Conservation (phyloP, 2,329 filamentous ascomycete genomes). For the Macrophomina pseudophaseolina region DNA sequence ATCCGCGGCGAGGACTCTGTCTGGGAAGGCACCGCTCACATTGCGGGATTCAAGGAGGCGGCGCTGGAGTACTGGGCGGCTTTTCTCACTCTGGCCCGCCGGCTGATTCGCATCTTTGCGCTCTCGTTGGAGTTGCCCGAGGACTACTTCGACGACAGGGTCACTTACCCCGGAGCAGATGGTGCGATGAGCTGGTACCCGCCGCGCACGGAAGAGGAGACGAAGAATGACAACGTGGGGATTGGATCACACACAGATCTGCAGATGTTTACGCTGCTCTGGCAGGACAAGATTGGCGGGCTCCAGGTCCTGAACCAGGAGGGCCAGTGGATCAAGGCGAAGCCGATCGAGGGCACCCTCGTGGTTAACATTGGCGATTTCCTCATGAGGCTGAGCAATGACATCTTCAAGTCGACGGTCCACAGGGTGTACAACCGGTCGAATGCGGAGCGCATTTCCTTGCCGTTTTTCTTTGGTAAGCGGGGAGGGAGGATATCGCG, state of each 20-base stretch:
- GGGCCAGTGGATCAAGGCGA: neutral
- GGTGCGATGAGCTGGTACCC: slow-evolving; percentile 53
- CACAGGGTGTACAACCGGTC: slow-evolving; percentile 43
- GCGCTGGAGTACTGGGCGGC: slow-evolving; percentile 1
- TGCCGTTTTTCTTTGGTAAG: slow-evolving; percentile 61
- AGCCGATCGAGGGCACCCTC: slow-evolving; percentile 1
- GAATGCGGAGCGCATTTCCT: slow-evolving; percentile 53
- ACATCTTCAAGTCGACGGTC: slow-evolving; percentile 57
- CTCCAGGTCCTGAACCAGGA: slow-evolving; percentile 10
- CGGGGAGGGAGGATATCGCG: neutral
- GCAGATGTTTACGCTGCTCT: slow-evolving; percentile 57
- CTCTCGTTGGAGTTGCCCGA: slow-evolving; percentile 49
- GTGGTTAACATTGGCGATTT: slow-evolving; percentile 46
- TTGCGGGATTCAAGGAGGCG: neutral
- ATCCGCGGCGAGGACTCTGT: slow-evolving; percentile 8
- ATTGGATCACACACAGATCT: slow-evolving; percentile 57
- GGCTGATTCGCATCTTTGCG: slow-evolving; percentile 40
- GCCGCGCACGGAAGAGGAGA: slow-evolving; percentile 12
- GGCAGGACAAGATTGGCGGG: slow-evolving; percentile 44
- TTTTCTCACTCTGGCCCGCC: neutral
- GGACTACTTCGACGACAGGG: slow-evolving; percentile 45
- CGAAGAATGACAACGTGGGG: slow-evolving; percentile 38
- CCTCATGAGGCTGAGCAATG: slow-evolving; percentile 58
- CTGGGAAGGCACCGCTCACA: neutral
- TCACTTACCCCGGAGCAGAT: slow-evolving; percentile 44